Evolutionary conservation across 768 basidiomycete species (phyloP), one percentile per base, ranked within the genome.

Genomic region (Auricularia sp.): DNA sequence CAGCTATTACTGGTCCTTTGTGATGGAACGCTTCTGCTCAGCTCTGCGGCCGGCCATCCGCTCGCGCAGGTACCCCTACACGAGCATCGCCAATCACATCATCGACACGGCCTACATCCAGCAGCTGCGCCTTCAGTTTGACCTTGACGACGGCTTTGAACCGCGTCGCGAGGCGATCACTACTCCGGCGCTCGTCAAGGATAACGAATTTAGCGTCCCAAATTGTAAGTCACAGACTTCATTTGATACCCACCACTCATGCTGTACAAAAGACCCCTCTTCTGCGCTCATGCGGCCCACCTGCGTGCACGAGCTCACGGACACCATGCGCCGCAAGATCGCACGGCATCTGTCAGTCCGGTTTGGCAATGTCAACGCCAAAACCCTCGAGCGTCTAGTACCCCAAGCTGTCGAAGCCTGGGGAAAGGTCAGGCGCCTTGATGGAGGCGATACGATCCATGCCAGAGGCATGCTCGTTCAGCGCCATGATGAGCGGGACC

Each of bases 361-460:
- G 36, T 68, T 53, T 29, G 53, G 65, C 39, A 42, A n/a, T 16
- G 18, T 29, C 8, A 67, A 43, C 61, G 72, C 34, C 44, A 62
- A 11, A 33, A 44, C 29, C 67, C 68, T 5, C 21, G 23, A 3
- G 66, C 71, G 64, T 18, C 61, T 68, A 5, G 21, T 33, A 0
- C 35, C 63, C 3, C 54, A 42, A 12, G 62, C 69, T 12, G 63
- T 75, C 39, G 63, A 66, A 36, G 62, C 70, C 62, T 77, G 70
- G 70, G 73, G 71, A 8, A 70, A 70, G 59, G 63, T 77, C 16
- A 67, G 67, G 64, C 71, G 42, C 11, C 61, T 67, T 0, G 51
- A 61, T 4, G 74, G 60, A 18, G 77, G 77, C 8, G 75, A 77
- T 64, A 67, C 64, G 10, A 73, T 76, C 62, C 63, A 67, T 47